Evolutionary conservation across 805 yeast species (phyloP).

Genomic region (Jamesozyma spencerorum): DNA sequence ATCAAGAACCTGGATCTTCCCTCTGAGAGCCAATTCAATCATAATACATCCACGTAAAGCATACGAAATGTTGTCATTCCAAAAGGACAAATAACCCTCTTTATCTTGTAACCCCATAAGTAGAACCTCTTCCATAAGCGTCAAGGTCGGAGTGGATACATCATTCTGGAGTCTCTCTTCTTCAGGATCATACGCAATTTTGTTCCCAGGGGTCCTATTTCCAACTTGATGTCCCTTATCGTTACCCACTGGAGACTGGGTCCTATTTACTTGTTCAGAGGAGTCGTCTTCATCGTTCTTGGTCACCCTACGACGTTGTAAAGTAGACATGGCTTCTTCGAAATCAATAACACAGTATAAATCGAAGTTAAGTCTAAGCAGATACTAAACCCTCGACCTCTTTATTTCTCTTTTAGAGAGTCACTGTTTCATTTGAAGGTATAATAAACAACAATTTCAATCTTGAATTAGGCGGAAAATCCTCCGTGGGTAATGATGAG

Average conservation of each 20-base stretch:
- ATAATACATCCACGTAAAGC: slow-evolving; percentile 91
- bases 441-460: not conserved
- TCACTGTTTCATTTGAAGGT: no score
- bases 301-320: slow-evolving; percentile 72
- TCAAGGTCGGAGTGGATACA: slow-evolving; percentile 57
- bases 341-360: no score
- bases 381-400: no score
- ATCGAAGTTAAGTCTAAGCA: no score
- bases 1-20: slow-evolving; percentile 77
- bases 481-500: not conserved
- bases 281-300: slow-evolving; percentile 23
- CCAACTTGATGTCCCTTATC: slow-evolving; percentile 9
- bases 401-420: no score
- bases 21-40: slow-evolving; percentile 85
- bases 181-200: slow-evolving; percentile 74
- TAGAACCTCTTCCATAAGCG: slow-evolving; percentile 93
- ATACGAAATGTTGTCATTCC: slow-evolving; percentile 97
- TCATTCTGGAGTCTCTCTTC: slow-evolving; percentile 34
- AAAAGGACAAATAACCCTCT: slow-evolving; percentile 92
- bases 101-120: slow-evolving; percentile 89
- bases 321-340: slow-evolving; percentile 37
- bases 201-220: slow-evolving; percentile 34
- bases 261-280: not conserved
- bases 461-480: not conserved
- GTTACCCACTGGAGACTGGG: slow-evolving; percentile 4